A percentile compares a stretch with the other conserved stretches of the same genome.
phyloP scores from a whole-genome alignment of 2,329 filamentous ascomycete species.

The Diaporthe citriasiana region DNA sequence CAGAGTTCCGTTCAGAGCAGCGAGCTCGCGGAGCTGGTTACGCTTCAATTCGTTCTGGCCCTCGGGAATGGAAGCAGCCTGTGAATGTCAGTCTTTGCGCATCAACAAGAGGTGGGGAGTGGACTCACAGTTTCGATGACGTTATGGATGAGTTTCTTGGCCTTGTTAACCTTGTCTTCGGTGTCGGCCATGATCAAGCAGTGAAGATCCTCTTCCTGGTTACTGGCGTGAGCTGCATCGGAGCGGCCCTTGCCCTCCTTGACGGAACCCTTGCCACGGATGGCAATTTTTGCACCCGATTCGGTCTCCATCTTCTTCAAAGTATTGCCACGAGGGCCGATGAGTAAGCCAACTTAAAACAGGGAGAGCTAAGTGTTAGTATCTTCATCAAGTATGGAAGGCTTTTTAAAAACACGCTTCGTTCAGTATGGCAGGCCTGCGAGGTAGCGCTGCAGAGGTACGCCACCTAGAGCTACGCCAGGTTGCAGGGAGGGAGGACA shows the following conservation, averaged over 20 bases:
- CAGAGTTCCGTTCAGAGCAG: constrained; percentile 97
- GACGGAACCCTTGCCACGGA: constrained; percentile 98
- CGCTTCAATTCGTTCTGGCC: constrained; percentile 99
- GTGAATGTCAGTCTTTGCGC: constrained; percentile 45
- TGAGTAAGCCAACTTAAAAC: constrained; percentile 99
- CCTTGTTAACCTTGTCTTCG: constrained; percentile 99
- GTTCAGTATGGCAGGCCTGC: constrained; percentile 53
- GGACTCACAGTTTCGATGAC: constrained; percentile 94
- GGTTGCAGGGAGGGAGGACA: constrained; percentile 59
- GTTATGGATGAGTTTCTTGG: constrained; percentile 98
- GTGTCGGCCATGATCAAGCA: constrained; percentile 99
- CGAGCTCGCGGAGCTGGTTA: constrained; percentile 97
- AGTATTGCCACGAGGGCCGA: constrained; percentile 99
- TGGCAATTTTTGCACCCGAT: constrained; percentile 98
- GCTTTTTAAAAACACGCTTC: constrained; percentile 53
- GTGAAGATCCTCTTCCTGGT: constrained; percentile 99
- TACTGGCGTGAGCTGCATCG: constrained; percentile 98
- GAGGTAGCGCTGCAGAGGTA: constrained; percentile 47
- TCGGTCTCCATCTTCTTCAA: constrained; percentile 99
- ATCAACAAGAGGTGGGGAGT: background rate
- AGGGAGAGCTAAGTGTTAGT: constrained; percentile 95
- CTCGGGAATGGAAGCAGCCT: constrained; percentile 98
- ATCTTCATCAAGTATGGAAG: constrained; percentile 55
- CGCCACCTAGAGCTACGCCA: constrained; percentile 58
- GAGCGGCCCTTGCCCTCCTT: constrained; percentile 99